Percentiles rank a stretch among this genome's conserved stretches.
phyloP scores from a whole-genome alignment of 1,139 yeast genomes.

The Saccharomyces hybrid region DNA sequence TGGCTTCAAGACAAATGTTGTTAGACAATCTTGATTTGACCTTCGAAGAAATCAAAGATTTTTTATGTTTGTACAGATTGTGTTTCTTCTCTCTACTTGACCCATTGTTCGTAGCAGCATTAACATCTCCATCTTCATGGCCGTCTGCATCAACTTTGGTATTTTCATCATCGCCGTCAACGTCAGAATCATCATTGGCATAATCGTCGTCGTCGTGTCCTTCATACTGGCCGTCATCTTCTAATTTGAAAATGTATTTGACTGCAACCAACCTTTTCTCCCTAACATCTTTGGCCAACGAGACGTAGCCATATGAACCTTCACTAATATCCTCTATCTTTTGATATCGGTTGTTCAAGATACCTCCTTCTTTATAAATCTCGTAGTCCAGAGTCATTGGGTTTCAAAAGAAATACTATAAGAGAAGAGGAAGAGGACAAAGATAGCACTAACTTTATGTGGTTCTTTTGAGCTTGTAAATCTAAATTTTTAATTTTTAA shows the following conservation, averaged over 20 bases:
- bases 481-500: not conserved
- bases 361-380: conserved; percentile 53
- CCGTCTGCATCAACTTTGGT: conserved; percentile 8
- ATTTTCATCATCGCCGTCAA: conserved; percentile 3
- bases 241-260: conserved; percentile 55
- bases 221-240: conserved; percentile 18
- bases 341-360: conserved; percentile 55
- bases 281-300: conserved; percentile 68
- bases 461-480: not conserved
- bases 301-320: conserved; percentile 90
- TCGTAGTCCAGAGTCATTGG: conserved; percentile 32
- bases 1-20: conserved; percentile 53
- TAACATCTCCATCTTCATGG: conserved; percentile 4
- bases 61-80: conserved; percentile 16
- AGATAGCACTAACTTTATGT: not conserved
- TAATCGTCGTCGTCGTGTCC: conserved; percentile 18
- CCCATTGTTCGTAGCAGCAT: conserved; percentile 10
- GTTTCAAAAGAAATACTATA: not conserved
- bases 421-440: not conserved
- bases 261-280: conserved; percentile 64
- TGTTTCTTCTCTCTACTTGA: conserved; percentile 23
- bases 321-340: conserved; percentile 76
- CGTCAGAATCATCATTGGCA: conserved; percentile 14
- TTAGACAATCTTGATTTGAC: conserved; percentile 31
- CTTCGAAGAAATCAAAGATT: conserved; percentile 29